Conservation (phyloP, 495 filamentous ascomycete species). For the Neurospora terricola region DNA sequence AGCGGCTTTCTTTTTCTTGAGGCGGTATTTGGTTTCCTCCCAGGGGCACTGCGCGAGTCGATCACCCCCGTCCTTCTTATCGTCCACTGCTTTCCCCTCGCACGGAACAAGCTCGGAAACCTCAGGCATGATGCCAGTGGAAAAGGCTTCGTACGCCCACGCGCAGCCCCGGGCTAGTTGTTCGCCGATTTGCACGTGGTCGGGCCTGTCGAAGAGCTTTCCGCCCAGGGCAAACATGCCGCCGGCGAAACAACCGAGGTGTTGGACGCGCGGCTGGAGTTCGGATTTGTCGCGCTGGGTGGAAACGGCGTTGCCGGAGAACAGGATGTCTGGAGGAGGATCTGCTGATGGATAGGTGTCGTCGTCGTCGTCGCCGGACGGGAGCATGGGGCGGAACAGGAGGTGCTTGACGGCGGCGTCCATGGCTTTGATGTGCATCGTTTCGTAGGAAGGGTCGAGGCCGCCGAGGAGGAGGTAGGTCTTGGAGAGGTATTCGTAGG, state of each 20-base stretch:
- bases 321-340: constrained; percentile 51
- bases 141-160: constrained; percentile 77
- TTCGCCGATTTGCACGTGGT: constrained; percentile 64
- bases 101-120: constrained; percentile 43
- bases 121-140: constrained; percentile 86
- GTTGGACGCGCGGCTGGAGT: constrained; percentile 32
- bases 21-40: constrained; percentile 16
- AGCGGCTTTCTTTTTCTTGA: background rate
- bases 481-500: constrained; percentile 86
- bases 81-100: constrained; percentile 9
- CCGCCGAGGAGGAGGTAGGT: constrained; percentile 39
- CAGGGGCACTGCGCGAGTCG: constrained; percentile 10
- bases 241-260: constrained; percentile 68
- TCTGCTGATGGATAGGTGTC: too few species aligned
- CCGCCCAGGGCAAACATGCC: constrained; percentile 88
- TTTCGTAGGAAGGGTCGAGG: constrained; percentile 28
- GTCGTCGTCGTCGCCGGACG: constrained; percentile 21
- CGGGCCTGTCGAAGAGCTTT: constrained; percentile 56
- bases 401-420: constrained; percentile 54
- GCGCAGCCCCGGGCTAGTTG: constrained; percentile 85
- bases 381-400: constrained; percentile 57
- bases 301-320: constrained; percentile 39
- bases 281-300: constrained; percentile 11
- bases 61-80: constrained; percentile 37
- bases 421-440: constrained; percentile 44